Evolutionary conservation across 179 eudicot species (phyloP), one percentile per base, ranked within the genome.

Genomic region (Heliamphora pulchella): DNA sequence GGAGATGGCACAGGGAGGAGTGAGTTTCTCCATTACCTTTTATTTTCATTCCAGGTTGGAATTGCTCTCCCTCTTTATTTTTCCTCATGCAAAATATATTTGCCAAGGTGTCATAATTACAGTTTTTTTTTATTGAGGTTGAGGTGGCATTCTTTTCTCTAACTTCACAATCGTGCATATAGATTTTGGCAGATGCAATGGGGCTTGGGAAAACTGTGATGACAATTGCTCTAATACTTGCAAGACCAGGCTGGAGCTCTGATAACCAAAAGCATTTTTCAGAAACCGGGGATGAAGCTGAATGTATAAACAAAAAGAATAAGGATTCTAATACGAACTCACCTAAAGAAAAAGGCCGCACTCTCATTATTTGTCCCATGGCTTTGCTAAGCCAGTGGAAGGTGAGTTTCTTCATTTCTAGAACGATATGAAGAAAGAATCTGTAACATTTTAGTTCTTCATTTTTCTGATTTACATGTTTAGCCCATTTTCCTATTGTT

Each of bases 111-210:
- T 78, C 11, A 65, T 62, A 31, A 31, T 31, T 31, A 31, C 31
- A 0, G 31, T 0, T 31, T 31, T 31, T 31, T 31, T 31, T 31
- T 31, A 0, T 31, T 31, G 31, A 31, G 31, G 31, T 15, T 39
- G 65, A 14, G 43, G 22, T 57, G 14, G 39, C 41, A 43, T 73
- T 53, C 10, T 43, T 75, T n/a, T 79, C 81, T 78, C 78, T 76
- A 44, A 55, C 78, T 31, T 58, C 5, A 15, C n/a, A 22, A 10
- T 39, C 50, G 1, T 75, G 7, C 10, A 6, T 85, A 76, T 78
- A 89, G 94, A 91, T 91, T 69, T 83, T 91, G 80, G 92, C 94
- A 70, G 93, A 90, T 84, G 93, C 91, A 77, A 90, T 90, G 93
- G 91, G 93, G 50, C 87, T 90, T 66, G 93, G 93, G 41, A 90